These are phyloP conservation scores for Aspergillus tubingensis DNA, from an alignment of 2,329 filamentous ascomycete genomes.

Conservation along the genomic window DNA sequence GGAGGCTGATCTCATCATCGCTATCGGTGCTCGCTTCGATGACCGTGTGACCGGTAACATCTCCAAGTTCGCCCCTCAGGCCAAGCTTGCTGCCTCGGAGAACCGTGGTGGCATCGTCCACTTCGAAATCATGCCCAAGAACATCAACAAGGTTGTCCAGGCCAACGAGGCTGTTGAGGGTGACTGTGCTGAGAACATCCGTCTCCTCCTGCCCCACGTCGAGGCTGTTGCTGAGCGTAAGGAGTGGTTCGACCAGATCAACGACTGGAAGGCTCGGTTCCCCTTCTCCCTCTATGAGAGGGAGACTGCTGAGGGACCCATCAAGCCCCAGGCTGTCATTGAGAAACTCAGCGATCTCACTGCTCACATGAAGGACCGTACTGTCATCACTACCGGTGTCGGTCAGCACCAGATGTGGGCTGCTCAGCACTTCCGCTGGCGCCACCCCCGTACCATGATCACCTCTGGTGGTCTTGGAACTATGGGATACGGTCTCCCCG, in stretches of 20 bases:
- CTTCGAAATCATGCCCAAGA: slow-evolving; percentile 99
- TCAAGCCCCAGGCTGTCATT: slow-evolving; percentile 93
- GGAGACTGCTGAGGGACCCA: slow-evolving; percentile 71
- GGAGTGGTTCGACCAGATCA: slow-evolving; percentile 89
- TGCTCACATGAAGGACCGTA: slow-evolving; percentile 74
- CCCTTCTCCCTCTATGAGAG: slow-evolving; percentile 80
- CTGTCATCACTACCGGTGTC: slow-evolving; percentile 89
- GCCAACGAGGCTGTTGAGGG: slow-evolving; percentile 94
- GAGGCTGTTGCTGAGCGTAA: slow-evolving; percentile 66
- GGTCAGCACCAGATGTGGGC: slow-evolving; percentile 99
- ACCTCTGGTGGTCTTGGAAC: slow-evolving; percentile 93
- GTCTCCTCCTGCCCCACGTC: slow-evolving; percentile 71
- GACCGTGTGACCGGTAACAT: slow-evolving; percentile 87
- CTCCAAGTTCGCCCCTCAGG: slow-evolving; percentile 83
- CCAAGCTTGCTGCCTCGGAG: slow-evolving; percentile 80
- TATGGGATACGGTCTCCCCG: slow-evolving; percentile 94
- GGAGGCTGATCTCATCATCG: slow-evolving; percentile 92
- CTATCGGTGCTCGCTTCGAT: slow-evolving; percentile 90
- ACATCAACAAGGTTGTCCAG: slow-evolving; percentile 99
- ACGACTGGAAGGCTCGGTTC: slow-evolving; percentile 87
- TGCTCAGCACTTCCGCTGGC: slow-evolving; percentile 95
- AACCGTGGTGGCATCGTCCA: slow-evolving; percentile 92
- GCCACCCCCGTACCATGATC: slow-evolving; percentile 87
- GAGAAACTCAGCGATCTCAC: slow-evolving; percentile 86
- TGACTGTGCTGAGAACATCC: slow-evolving; percentile 80